Conservation (phyloP, 176 grass and related monocot genomes). For the Avena eriantha region DNA sequence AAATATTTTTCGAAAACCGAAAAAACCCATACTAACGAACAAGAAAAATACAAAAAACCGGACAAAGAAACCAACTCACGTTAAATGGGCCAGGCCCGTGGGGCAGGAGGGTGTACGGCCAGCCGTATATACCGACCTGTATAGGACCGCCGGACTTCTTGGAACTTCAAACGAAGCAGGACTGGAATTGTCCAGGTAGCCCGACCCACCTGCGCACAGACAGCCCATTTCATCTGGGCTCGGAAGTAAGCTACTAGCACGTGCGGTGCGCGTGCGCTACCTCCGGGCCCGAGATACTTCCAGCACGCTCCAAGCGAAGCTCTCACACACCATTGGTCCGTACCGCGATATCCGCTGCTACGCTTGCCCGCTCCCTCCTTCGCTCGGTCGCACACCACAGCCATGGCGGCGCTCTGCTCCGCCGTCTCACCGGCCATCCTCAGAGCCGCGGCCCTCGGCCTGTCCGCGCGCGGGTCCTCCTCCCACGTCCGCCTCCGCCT, state of each 20-base stretch:
- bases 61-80: too few species aligned
- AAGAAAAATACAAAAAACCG: too few species aligned
- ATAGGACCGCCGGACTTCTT: too few species aligned
- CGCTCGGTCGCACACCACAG: background rate
- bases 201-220: background rate
- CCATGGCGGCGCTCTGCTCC: conserved; percentile 66
- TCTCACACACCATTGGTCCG: background rate
- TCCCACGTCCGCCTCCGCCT: conserved; percentile 51
- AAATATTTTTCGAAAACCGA: too few species aligned
- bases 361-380: background rate
- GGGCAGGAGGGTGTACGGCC: too few species aligned
- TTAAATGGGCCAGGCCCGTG: too few species aligned
- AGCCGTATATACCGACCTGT: too few species aligned
- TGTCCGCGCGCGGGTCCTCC: conserved; percentile 28
- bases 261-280: background rate
- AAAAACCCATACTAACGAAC: too few species aligned
- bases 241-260: background rate
- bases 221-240: background rate
- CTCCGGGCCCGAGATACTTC: conserved; percentile 34
- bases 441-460: conserved; percentile 53
- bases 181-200: background rate
- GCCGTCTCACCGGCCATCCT: conserved; percentile 45
- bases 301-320: background rate
- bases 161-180: too few species aligned
- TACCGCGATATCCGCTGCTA: conserved; percentile 39